Conservation (phyloP, 179 eudicot species). For the Sideroxylon spinosum region DNA sequence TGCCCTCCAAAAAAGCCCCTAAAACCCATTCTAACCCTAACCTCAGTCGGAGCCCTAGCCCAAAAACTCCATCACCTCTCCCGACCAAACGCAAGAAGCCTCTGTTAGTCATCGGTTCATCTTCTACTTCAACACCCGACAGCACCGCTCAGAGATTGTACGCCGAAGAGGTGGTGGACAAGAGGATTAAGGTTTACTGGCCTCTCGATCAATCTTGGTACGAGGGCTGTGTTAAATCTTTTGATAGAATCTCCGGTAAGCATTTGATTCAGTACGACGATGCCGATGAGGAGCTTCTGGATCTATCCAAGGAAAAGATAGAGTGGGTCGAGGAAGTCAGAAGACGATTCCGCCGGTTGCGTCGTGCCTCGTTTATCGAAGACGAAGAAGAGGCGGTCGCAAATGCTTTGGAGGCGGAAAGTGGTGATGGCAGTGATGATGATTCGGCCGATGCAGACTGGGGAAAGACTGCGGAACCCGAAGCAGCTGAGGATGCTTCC, state of each 20-base stretch:
- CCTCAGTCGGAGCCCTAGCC: conserved; percentile 29
- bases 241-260: conserved; percentile 47
- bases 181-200: conserved; percentile 79
- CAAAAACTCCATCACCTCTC: conserved; percentile 60
- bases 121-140: conserved; percentile 21
- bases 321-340: conserved; percentile 53
- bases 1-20: conserved; percentile 26
- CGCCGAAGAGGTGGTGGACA: conserved; percentile 55
- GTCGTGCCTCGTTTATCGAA: conserved; percentile 41
- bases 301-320: conserved; percentile 58
- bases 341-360: conserved; percentile 50
- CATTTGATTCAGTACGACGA: conserved; percentile 88
- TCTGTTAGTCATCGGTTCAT: conserved; percentile 36
- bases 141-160: conserved; percentile 11
- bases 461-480: conserved; percentile 48
- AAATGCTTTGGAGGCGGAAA: conserved; percentile 21
- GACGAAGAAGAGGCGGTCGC: conserved; percentile 43
- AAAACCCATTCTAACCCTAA: conserved; percentile 27
- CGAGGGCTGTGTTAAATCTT: conserved; percentile 65
- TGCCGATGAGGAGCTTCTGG: conserved; percentile 66
- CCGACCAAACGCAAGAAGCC: conserved; percentile 55
- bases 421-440: conserved; percentile 31
- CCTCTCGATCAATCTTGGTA: conserved; percentile 80
- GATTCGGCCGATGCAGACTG: conserved; percentile 75
- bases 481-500: conserved; percentile 36